Evolutionary conservation across 805 yeast species (phyloP), one percentile per base, ranked within the genome.

Genomic region (Yarrowia alimentaria): DNA sequence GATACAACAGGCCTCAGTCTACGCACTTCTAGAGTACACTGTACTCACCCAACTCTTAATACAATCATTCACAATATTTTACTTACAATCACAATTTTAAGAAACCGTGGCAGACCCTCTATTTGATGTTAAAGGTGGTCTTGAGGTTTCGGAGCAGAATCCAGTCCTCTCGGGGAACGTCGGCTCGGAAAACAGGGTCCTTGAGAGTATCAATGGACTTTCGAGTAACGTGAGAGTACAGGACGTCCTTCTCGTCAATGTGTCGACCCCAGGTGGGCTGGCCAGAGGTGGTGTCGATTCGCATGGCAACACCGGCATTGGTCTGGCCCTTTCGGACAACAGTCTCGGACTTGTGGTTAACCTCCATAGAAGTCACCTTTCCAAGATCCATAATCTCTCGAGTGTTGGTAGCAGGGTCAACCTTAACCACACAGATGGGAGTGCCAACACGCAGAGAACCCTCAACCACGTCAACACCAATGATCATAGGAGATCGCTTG

Each of bases 241-340:
- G 74, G 37, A 78, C 76, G 68, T 93, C 99, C 54, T 79, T 73
- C 70, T 93, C 99, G 68, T 89, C 96, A 60, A 93, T 94, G 65
- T 93, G 99, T 74, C 99, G 87, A 57, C 99, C 99, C 98, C 98
- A 93, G 11, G 87, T 82, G 51, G 99, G 98, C 71, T 89, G 96
- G 34, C 95, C 85, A 58, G 95, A 90, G 5, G 66, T 63, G 61
- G 87, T 84, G 53, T 93, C 99, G 63, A 93, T 76, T 75, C 99
- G 82, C 85, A 93, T 86, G 56, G 99, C 99, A 57, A 91, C 98
- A 79, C 99, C 99, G 20, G 96, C 97, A 60, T 85, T 79, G 10
- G 98, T 87, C 70, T 86, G 95, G 37, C 97, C 96, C 77, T 87
- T 93, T 73, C 88, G 85, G 38, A 90, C 95, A 22, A 73, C 68